Evolutionary conservation across 345 rosid genomes (phyloP).

Genomic region (Ceriops decandra): DNA sequence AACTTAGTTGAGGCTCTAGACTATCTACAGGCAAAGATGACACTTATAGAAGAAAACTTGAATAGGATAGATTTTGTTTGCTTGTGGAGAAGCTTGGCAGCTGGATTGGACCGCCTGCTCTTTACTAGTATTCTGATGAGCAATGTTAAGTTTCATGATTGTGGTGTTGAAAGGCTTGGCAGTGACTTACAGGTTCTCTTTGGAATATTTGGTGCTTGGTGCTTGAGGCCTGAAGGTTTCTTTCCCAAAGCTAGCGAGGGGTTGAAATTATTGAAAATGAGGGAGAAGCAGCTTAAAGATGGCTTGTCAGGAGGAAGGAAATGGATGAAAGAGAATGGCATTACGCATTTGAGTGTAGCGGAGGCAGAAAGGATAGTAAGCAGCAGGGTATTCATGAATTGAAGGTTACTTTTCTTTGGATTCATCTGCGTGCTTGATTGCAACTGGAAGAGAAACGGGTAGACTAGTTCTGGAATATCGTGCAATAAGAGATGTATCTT

Average conservation of each 20-base stretch:
- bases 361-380: conserved; percentile 62
- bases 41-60: conserved; percentile 51
- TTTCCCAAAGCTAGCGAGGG: conserved; percentile 61
- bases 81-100: conserved; percentile 76
- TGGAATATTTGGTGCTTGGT: conserved; percentile 75
- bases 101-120: conserved; percentile 56
- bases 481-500: background rate
- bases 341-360: conserved; percentile 49
- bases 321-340: conserved; percentile 58
- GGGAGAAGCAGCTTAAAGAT: conserved; percentile 51
- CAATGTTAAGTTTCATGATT: conserved; percentile 52
- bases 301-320: conserved; percentile 34
- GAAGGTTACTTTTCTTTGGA: conserved; percentile 7
- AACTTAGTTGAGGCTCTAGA: conserved; percentile 67
- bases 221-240: conserved; percentile 79
- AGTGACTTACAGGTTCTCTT: conserved; percentile 62
- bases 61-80: conserved; percentile 59
- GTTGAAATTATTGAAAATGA: conserved; percentile 59
- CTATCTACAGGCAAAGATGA: conserved; percentile 69
- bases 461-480: background rate
- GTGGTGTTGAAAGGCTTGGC: conserved; percentile 59
- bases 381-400: conserved; percentile 43
- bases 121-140: conserved; percentile 57
- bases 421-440: background rate
- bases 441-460: background rate